Evolutionary conservation across 192 early-diverging fungal genomes (phyloP), one percentile per base, ranked within the genome.

Genomic region (Mortierella alpina): DNA sequence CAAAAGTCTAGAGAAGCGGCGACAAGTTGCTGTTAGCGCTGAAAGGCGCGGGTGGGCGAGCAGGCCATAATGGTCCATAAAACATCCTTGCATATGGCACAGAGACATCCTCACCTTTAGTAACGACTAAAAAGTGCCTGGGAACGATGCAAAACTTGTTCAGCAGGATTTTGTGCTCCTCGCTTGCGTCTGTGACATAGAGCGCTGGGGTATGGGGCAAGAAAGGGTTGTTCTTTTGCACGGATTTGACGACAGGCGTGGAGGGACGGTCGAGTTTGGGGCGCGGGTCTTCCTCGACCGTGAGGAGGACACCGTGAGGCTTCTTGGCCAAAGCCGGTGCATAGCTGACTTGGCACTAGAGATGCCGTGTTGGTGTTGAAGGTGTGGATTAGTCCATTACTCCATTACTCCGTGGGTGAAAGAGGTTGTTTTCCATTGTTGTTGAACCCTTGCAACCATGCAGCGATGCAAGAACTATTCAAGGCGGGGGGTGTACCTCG

Each of bases 71-170:
- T 31, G 31, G 3, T 31, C 31, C 31, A 31, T n/a, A n/a, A n/a
- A n/a, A n/a, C 31, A 31, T 31, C 3, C 31, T 31, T 31, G 31
- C 31, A 1, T 31, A 31, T 1, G 31, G 31, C 31, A 31, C 31
- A 31, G 31, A 31, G 1, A 23, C 70, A 57, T 58, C 11, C 2
- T 40, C 82, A 89, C 89, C 86, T 81, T 91, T 91, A 0, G 90
- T 89, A 8, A 87, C 77, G 39, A 91, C 47, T 5, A 91, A 64
- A 17, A 88, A 61, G 68, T 91, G 90, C 3, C 82, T 54, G 6
- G 88, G 86, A 42, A 89, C 80, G 46, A 89, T 72, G 42, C 84
- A 82, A 72, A 83, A 91, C 63, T 91, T 91, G 75, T 91, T 91
- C 20, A 91, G 70, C 9, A 91, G 44, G 40, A 89, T 57, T 54